phyloP scores from a whole-genome alignment of 169 alveolate genomes.

The Perkinsus marinus region DNA sequence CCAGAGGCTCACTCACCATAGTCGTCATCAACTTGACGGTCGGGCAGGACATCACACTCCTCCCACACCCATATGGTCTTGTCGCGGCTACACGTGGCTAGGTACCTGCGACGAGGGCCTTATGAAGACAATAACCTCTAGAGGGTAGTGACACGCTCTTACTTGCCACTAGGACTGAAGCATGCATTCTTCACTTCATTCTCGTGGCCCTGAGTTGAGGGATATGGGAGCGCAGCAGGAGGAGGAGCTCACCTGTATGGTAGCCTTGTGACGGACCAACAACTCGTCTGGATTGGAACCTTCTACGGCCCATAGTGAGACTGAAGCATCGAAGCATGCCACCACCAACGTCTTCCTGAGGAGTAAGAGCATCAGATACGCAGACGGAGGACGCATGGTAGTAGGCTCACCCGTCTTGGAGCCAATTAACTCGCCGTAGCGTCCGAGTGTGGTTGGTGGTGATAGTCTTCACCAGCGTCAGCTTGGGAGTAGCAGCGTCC shows the following conservation, averaged over 20 bases:
- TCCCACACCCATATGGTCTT: slow-evolving; percentile 71
- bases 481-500: not conserved
- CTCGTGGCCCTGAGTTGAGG: slow-evolving; percentile 48
- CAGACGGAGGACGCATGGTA: not conserved
- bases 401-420: not conserved
- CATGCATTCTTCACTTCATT: slow-evolving; percentile 59
- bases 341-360: not conserved
- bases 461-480: not conserved
- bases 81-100: slow-evolving; percentile 68
- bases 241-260: not conserved
- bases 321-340: not conserved
- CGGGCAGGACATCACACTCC: not conserved
- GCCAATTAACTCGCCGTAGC: not conserved
- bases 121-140: slow-evolving; percentile 15
- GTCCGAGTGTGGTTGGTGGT: not conserved
- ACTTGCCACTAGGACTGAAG: not conserved
- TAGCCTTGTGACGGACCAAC: not conserved
- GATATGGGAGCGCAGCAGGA: not conserved
- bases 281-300: not conserved
- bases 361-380: too few species aligned
- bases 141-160: too few species aligned
- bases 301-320: not conserved
- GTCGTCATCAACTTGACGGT: not conserved
- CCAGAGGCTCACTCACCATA: not conserved
- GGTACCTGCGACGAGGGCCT: slow-evolving; percentile 48